phyloP scores from a whole-genome alignment of 164 flowering plant genomes.

The Umbellularia californica region DNA sequence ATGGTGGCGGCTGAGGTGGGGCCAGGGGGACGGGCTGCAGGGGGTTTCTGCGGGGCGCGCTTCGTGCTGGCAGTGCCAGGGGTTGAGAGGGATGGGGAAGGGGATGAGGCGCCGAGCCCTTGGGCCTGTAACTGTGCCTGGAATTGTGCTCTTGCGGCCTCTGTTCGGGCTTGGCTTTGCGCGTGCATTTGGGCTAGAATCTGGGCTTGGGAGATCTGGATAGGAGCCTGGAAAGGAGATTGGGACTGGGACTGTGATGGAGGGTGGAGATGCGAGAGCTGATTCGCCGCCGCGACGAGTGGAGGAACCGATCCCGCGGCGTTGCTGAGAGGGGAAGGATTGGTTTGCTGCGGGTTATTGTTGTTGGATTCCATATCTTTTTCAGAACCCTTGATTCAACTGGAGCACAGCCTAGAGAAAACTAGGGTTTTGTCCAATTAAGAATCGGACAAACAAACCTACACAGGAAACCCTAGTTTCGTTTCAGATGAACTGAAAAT shows the following conservation, averaged over 20 bases:
- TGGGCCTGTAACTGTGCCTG: conserved; percentile 24
- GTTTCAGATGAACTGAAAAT: neutral
- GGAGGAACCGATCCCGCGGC: neutral
- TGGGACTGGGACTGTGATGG: neutral
- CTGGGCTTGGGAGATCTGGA: conserved; percentile 3
- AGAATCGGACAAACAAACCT: neutral
- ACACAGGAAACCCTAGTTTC: neutral
- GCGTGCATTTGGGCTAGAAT: conserved; percentile 3
- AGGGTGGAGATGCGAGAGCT: neutral
- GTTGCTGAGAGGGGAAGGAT: neutral
- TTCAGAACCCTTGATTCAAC: neutral
- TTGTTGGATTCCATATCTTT: neutral
- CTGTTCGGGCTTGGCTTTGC: neutral
- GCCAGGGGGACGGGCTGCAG: conserved; percentile 54
- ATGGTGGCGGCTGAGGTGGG: conserved; percentile 16
- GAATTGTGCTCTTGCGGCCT: conserved; percentile 19
- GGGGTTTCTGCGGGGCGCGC: conserved; percentile 61
- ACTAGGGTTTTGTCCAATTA: too few relatives aligned
- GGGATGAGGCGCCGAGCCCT: conserved; percentile 27
- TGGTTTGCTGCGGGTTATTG: neutral
- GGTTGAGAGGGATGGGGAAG: conserved; percentile 48
- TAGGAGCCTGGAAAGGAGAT: conserved; percentile 3
- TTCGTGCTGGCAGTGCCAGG: conserved; percentile 46
- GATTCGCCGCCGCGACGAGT: neutral
- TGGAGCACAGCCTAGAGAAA: neutral